A percentile compares a stretch with the other conserved stretches of the same genome.
Conservation (phyloP, 1,139 yeast species). For the Eremothecium coryli region DNA sequence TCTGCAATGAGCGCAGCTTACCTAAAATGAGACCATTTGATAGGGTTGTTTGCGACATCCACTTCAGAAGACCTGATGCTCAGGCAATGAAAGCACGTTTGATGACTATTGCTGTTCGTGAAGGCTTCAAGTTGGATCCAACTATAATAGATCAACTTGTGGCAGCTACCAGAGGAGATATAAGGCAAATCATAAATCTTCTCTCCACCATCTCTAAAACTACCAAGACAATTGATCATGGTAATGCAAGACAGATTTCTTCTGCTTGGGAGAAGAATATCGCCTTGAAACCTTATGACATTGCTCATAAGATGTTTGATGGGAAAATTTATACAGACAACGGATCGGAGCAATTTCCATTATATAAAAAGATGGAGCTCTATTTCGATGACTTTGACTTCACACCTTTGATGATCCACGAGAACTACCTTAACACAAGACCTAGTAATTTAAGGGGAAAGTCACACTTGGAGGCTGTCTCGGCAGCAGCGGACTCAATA, state of each 20-base stretch:
- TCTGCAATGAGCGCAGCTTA: constrained; percentile 84
- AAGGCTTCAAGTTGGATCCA: constrained; percentile 71
- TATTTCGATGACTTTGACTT: constrained; percentile 94
- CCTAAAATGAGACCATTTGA: constrained; percentile 98
- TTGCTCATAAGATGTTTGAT: constrained; percentile 60
- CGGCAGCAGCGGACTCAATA: constrained; percentile 78
- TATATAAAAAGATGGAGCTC: constrained; percentile 78
- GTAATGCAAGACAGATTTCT: constrained; percentile 45
- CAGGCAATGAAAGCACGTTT: constrained; percentile 71
- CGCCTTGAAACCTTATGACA: constrained; percentile 88
- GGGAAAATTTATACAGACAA: constrained; percentile 49
- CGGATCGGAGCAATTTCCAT: constrained; percentile 40
- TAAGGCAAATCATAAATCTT: constrained; percentile 86
- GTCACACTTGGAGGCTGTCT: constrained; percentile 54
- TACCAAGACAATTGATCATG: constrained; percentile 48
- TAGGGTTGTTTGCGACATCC: constrained; percentile 68
- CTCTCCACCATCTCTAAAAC: constrained; percentile 76
- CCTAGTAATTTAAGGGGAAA: constrained; percentile 40
- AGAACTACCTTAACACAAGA: constrained; percentile 65
- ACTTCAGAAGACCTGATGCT: constrained; percentile 84
- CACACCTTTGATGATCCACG: constrained; percentile 93
- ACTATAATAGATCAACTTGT: constrained; percentile 76
- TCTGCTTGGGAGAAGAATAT: constrained; percentile 82
- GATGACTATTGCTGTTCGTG: constrained; percentile 85
- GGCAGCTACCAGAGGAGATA: constrained; percentile 79